Conservation (phyloP, 305 asterid species). For the Ilex paraguariensis region DNA sequence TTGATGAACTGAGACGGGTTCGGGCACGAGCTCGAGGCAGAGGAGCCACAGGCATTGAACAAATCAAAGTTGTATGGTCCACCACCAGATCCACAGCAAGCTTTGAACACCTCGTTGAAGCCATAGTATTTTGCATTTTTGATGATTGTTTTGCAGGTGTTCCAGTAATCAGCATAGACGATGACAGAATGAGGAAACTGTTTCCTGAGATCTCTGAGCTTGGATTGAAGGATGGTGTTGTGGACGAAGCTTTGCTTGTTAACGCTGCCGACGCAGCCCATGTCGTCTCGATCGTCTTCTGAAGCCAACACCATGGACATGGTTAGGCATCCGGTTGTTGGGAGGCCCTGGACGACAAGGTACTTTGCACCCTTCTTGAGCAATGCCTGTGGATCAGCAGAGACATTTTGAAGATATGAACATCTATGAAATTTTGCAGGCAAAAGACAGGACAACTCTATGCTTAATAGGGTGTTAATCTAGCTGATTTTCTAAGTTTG, state of each 20-base stretch:
- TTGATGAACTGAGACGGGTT: conserved; percentile 55
- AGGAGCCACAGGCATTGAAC: conserved; percentile 53
- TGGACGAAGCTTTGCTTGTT: conserved; percentile 44
- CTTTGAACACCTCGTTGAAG: conserved; percentile 43
- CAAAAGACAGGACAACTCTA: no score
- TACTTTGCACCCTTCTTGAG: conserved; percentile 67
- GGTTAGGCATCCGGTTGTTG: conserved; percentile 78
- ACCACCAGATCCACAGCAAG: conserved; percentile 61
- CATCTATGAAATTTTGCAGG: not conserved
- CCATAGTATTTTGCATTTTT: conserved; percentile 38
- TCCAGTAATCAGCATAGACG: conserved; percentile 65
- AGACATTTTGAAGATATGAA: not conserved
- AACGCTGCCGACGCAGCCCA: conserved; percentile 46
- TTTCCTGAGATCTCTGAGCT: conserved; percentile 26
- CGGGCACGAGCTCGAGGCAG: conserved; percentile 34
- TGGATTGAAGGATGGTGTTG: conserved; percentile 45
- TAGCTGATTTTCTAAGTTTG: no score
- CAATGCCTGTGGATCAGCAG: conserved; percentile 32
- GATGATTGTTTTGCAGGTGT: conserved; percentile 34
- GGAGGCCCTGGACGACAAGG: conserved; percentile 70
- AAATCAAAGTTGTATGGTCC: conserved; percentile 48
- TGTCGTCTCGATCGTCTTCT: conserved; percentile 37
- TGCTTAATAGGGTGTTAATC: no score
- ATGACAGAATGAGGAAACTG: conserved; percentile 41
- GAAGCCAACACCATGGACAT: conserved; percentile 44